Percentiles rank a stretch among this genome's conserved stretches.
Evolutionary conservation across 805 yeast genomes (phyloP).

Genomic region (Kazachstania bromeliacearum): DNA sequence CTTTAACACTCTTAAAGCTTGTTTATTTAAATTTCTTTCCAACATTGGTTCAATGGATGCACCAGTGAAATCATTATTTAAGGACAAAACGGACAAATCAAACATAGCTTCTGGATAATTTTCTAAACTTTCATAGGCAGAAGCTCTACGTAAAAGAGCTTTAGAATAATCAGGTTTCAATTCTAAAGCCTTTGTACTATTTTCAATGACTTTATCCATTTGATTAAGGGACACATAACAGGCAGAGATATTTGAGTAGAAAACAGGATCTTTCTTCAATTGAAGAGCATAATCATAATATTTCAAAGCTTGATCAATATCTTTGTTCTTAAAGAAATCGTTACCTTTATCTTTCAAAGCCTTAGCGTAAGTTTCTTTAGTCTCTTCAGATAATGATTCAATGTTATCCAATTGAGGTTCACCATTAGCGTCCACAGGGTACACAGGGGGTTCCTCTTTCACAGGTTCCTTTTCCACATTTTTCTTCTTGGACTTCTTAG

Average conservation of each 20-base stretch:
- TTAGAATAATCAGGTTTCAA: constrained; percentile 85
- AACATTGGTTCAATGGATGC: constrained; percentile 68
- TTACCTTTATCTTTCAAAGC: constrained; percentile 89
- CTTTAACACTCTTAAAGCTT: constrained; percentile 63
- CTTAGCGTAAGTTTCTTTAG: constrained; percentile 56
- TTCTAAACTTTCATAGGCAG: constrained; percentile 77
- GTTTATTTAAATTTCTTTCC: constrained; percentile 78
- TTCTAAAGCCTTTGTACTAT: constrained; percentile 76
- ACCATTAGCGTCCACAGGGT: constrained; percentile 43
- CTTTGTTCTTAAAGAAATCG: constrained; percentile 57
- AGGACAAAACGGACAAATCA: constrained; percentile 82
- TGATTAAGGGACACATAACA: constrained; percentile 79
- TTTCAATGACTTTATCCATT: constrained; percentile 76
- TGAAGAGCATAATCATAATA: constrained; percentile 71
- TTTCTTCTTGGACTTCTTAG: constrained; percentile 69
- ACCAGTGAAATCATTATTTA: constrained; percentile 75
- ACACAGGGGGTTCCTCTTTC: constrained; percentile 44
- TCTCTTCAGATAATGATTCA: constrained; percentile 36
- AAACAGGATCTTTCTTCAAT: constrained; percentile 75
- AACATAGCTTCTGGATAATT: constrained; percentile 76
- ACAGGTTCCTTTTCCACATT: constrained; percentile 55
- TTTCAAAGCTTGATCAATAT: constrained; percentile 66
- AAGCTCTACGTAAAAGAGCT: constrained; percentile 87
- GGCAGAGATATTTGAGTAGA: constrained; percentile 92
- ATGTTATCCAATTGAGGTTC: constrained; percentile 47